Percentiles rank a stretch among this genome's conserved stretches.
These are phyloP conservation scores for Pilatotrama ljubarskyi DNA, from an alignment of 768 basidiomycete species.

Conservation along the genomic window DNA sequence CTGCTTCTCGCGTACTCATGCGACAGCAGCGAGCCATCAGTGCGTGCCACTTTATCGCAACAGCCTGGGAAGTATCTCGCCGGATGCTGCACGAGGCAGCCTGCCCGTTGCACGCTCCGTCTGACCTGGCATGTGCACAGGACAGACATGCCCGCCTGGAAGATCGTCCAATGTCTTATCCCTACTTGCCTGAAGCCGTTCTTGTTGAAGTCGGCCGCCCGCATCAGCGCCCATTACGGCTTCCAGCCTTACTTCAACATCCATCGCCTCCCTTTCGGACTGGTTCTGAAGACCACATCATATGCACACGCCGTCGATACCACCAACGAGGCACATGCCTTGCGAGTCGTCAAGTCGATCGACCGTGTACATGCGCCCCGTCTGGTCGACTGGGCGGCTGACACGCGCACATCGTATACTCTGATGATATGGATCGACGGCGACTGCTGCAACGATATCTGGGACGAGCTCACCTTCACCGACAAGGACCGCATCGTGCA, in stretches of 20 bases:
- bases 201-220: background rate
- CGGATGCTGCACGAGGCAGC: too few species aligned
- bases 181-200: background rate
- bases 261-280: background rate
- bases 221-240: background rate
- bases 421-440: slow-evolving; percentile 20
- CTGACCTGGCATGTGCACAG: too few species aligned
- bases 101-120: too few species aligned
- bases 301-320: background rate
- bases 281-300: background rate
- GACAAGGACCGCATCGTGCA: slow-evolving; percentile 12
- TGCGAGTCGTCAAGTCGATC: background rate
- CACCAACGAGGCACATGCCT: background rate
- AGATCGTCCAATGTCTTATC: background rate
- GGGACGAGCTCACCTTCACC: slow-evolving; percentile 8
- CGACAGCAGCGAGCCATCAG: too few species aligned
- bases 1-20: too few species aligned
- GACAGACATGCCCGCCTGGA: too few species aligned
- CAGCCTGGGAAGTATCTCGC: too few species aligned
- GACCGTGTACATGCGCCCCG: background rate
- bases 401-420: background rate
- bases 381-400: slow-evolving; percentile 8
- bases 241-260: background rate
- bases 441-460: slow-evolving; percentile 6
- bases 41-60: too few species aligned